Evolutionary conservation across 1,139 yeast species (phyloP), one percentile per base, ranked within the genome.

Genomic region (Magnusiomyces clavatus): DNA sequence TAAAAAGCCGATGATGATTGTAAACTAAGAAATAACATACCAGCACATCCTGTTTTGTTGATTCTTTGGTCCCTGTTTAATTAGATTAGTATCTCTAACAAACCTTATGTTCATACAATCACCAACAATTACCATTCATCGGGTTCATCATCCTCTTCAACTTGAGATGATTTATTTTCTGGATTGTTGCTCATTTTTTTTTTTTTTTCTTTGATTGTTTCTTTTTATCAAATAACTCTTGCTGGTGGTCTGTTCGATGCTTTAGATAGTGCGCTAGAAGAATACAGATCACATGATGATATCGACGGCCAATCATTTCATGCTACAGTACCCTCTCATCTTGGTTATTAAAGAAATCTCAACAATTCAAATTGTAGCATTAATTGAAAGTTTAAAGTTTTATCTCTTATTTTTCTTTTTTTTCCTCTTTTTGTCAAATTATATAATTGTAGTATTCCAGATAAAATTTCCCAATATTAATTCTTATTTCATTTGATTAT

Each of bases 31-130:
- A 5, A 24, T 2, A 39, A 61, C 72, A 48, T 57, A 69, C 73
- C 67, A 45, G 80, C 78, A 61, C 92, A 84, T 1, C 92, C 92
- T 0, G 90, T 84, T 38, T 79, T 70, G 31, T 77, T 75, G 52
- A 84, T 84, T 43, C 92, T 67, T 63, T 77, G 73, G 64, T 84
- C 89, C 92, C 78, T 65, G 46, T 6, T 17, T 17, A 17, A 42
- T 50, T 49, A 46, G 24, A 4, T 52, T 41, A 36, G 17, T 41
- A n/a, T 14, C 29, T 2, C 2, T 41, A 35, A 19, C 37, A 8
- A 6, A n/a, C 19, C 16, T n/a, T n/a, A 14, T 6, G 12, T 12
- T 14, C 36, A 24, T 17, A 24, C 13, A 34, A 36, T 38, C 46
- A 41, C 36, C 42, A 2, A 34, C 11, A 54, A 62, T 37, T 57